Percentiles rank a stretch among this genome's conserved stretches.
phyloP scores from a whole-genome alignment of 2,329 filamentous ascomycete genomes.

The Hymenoscyphus scutula region DNA sequence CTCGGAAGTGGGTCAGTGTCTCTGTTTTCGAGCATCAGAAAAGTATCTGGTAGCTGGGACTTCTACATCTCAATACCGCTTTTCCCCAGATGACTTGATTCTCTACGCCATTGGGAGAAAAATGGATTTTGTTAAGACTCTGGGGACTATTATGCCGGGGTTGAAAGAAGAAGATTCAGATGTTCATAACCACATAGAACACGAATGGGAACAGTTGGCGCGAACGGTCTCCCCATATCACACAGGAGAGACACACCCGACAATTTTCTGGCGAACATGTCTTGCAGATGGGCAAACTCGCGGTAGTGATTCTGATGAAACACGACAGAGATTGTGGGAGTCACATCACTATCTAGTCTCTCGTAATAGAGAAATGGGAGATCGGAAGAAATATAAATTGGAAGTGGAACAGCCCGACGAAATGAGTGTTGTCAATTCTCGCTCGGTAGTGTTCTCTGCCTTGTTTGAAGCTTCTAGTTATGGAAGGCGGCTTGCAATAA shows the following conservation, averaged over 20 bases:
- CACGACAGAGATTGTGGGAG: background rate
- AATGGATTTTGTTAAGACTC: background rate
- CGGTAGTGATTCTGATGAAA: background rate
- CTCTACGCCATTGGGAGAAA: background rate
- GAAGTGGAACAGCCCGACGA: background rate
- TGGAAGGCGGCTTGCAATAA: background rate
- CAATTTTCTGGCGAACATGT: background rate
- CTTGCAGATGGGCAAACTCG: background rate
- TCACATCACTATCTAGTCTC: background rate
- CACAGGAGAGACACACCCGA: background rate
- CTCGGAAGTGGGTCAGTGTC: background rate
- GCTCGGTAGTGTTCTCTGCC: background rate
- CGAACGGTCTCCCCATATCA: background rate
- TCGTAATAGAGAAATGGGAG: background rate
- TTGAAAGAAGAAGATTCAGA: background rate
- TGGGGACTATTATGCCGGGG: background rate
- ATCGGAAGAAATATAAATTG: no score
- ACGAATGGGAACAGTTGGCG: background rate
- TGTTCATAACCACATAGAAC: background rate
- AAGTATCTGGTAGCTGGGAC: background rate
- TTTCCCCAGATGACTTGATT: background rate
- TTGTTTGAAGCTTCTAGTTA: background rate
- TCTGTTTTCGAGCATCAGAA: background rate
- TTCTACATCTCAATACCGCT: background rate
- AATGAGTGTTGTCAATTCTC: background rate